Percentiles rank a stretch among this genome's conserved stretches.
Evolutionary conservation across 2,329 filamentous ascomycete genomes (phyloP).

Genomic region (Claviceps cyperi): DNA sequence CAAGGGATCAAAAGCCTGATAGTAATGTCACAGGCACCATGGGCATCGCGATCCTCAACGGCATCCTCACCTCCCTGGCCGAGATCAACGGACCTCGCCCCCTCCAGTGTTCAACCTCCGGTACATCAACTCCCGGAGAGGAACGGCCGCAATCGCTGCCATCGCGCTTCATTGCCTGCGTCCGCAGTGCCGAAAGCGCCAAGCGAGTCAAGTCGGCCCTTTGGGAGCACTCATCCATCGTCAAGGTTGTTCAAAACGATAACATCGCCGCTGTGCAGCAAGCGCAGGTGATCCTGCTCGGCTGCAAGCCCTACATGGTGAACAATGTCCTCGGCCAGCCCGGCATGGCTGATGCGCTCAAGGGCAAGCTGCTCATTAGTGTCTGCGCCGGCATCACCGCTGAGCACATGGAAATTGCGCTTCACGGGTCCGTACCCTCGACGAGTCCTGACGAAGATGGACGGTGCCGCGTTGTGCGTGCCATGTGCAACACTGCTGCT

Average conservation of each 20-base stretch:
- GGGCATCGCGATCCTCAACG: constrained; percentile 71
- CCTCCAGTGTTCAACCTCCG: constrained; percentile 27
- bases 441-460: constrained; percentile 30
- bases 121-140: constrained; percentile 29
- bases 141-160: constrained; percentile 46
- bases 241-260: constrained; percentile 56
- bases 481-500: constrained; percentile 75
- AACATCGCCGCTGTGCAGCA: constrained; percentile 53
- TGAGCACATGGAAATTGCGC: constrained; percentile 48
- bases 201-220: constrained; percentile 54
- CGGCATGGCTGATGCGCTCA: constrained; percentile 57
- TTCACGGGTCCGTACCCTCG: constrained; percentile 42
- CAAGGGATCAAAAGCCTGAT: background rate
- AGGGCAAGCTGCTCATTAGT: constrained; percentile 68
- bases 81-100: constrained; percentile 33
- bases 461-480: constrained; percentile 54
- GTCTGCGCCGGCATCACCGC: constrained; percentile 67
- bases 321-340: constrained; percentile 50
- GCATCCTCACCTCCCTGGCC: constrained; percentile 58
- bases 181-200: constrained; percentile 54
- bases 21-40: constrained; percentile 47
- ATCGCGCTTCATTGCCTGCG: constrained; percentile 66
- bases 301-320: constrained; percentile 69
- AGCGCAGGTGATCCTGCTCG: constrained; percentile 61
- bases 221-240: constrained; percentile 42